Base-by-base conservation (phyloP, 768 basidiomycete species). In the Tephrocybe sp. region DNA sequence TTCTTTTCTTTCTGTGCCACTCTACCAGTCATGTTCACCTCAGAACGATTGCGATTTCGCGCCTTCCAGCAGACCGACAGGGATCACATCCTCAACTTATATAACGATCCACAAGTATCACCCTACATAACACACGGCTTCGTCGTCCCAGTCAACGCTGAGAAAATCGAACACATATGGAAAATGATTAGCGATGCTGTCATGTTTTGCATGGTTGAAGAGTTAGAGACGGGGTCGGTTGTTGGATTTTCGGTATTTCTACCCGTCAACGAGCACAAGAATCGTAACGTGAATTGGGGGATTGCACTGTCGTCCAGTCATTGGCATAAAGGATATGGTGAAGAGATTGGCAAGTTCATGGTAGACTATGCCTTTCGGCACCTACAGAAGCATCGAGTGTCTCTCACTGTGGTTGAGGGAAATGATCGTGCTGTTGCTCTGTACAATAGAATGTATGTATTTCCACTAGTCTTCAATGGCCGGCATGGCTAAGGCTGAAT, bases 241-340 rank as follows among this genome's bases (percentile, higher is more conserved):
- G 55, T 57, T 12, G 58, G 58, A 6, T 54, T 56, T 34, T 39
- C 57, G 9, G 25, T 37, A 32, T 37, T 58, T 39, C 32, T 58
- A 23, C 54, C 54, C 1, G 30, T 57, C 26, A 28, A 21, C 3
- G 44, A 46, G 18, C 18, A 38, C 10, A 58, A 61, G 36, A 56
- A 58, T 44, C 54, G 59, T 14, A 52, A 58, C 25, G 46, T 45
- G 14, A 50, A 43, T 5, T 57, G 56, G 45, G 53, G 51, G 17
- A 49, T 56, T 21, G 45, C 46, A 11, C 12, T 56, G 20, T 25
- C n/a, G 18, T 51, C 45, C 8, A 56, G 60, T 47, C 70, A 68
- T 45, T 74, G 76, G 71, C 59, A 63, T 11, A 62, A 65, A 15
- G 76, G 76, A 0, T 77, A 70, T 47, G 76, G 76, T 3, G 69